phyloP scores from a whole-genome alignment of 306 rosid species.

The Medicago truncatula region DNA sequence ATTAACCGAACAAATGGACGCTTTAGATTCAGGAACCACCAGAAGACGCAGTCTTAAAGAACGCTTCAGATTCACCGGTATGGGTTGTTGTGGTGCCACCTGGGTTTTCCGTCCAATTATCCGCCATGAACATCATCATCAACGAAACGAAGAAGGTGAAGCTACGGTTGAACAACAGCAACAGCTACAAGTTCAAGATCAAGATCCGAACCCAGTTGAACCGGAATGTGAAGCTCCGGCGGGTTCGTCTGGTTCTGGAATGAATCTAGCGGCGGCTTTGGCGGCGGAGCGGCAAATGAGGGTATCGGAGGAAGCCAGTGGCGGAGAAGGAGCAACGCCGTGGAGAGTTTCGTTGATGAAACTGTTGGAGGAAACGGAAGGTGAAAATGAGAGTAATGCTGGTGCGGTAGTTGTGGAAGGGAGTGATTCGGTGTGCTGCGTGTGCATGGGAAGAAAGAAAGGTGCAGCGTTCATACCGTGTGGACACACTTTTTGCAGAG shows the following conservation, averaged over 20 bases:
- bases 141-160: conserved; percentile 38
- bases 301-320: conserved; percentile 52
- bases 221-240: conserved; percentile 54
- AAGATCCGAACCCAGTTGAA: conserved; percentile 36
- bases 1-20: conserved; percentile 75
- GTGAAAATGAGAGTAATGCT: neutral
- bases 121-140: conserved; percentile 40
- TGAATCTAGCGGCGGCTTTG: conserved; percentile 92
- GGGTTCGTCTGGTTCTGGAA: conserved; percentile 51
- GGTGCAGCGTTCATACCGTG: conserved; percentile 98
- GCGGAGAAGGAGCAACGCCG: conserved; percentile 48
- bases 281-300: conserved; percentile 86
- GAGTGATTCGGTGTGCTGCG: conserved; percentile 87
- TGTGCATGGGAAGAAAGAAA: conserved; percentile 88
- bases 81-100: conserved; percentile 85
- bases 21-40: conserved; percentile 39
- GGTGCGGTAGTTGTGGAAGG: conserved; percentile 32
- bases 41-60: conserved; percentile 74
- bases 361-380: conserved; percentile 73
- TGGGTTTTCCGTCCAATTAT: conserved; percentile 65
- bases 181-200: conserved; percentile 37
- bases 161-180: neutral
- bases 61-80: conserved; percentile 71
- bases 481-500: conserved; percentile 96
- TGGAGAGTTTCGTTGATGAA: conserved; percentile 80